phyloP scores from a whole-genome alignment of 73 alveolate species.

The Stentor roeselii region DNA sequence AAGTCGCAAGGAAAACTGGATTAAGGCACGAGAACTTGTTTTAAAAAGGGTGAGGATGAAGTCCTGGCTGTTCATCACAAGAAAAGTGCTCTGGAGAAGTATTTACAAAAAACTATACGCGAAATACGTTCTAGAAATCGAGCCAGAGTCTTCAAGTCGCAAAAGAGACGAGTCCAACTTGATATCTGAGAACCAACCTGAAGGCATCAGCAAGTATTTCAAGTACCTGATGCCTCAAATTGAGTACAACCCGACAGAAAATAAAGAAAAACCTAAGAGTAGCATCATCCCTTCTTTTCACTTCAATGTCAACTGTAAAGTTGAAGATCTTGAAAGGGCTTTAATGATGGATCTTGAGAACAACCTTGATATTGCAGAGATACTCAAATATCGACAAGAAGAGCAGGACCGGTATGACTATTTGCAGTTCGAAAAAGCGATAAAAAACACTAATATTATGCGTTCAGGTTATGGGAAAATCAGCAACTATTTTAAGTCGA shows the following conservation, averaged over 20 bases:
- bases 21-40: not conserved
- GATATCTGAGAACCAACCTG: not conserved
- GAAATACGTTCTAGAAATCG: constrained; percentile 3
- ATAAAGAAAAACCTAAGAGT: not conserved
- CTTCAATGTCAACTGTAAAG: constrained; percentile 8
- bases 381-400: constrained; percentile 12
- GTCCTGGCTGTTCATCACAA: not conserved
- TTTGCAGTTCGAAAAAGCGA: not conserved
- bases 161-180: not conserved
- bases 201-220: not conserved
- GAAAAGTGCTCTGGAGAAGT: constrained; percentile 11
- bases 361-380: not conserved
- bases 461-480: not conserved
- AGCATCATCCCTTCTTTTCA: not conserved
- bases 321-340: not conserved
- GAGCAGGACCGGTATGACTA: not conserved
- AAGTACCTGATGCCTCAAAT: not conserved
- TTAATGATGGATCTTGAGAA: constrained; percentile 15
- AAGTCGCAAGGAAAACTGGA: not conserved
- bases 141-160: not conserved
- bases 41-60: not conserved
- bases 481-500: not conserved
- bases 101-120: constrained; percentile 16
- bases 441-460: not conserved
- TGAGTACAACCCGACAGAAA: not conserved